Base-by-base conservation (phyloP, 768 basidiomycete genomes). In the Russula sp. region DNA sequence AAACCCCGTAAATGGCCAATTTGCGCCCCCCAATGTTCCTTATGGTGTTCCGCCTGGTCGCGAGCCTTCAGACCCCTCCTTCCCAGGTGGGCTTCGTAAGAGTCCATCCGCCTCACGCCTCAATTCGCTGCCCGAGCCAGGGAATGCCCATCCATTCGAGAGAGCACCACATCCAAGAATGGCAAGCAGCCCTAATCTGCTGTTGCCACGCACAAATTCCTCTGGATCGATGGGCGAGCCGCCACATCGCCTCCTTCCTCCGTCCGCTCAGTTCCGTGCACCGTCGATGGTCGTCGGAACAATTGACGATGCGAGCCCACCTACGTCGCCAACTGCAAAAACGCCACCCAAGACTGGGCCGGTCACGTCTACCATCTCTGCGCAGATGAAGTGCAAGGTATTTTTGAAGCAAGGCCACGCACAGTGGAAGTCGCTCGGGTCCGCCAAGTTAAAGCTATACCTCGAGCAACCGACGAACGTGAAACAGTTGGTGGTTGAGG, bases 381-480 rank as follows among this genome's bases (percentile, higher is more conserved):
- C 91, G 14, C 87, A 92, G 72, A 96, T 94, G 92, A 94, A 95
- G 74, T 98, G 96, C 83, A 99, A 98, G 75, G 88, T 98, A 26
- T 99, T 98, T 78, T 79, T 97, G 53, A 88, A 98, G 72, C 94
- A 96, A 71, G 86, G 92, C 40, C 95, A 98, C 72, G 88, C 90
- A n/a, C 93, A 96, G 73, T 99, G 97, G 97, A 99, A 97, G 77
- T 87, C 91, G 1, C 80, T 98, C 61, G 97, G 97, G 3, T 79
- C 89, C 11, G 94, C 92, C 16, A 86, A 86, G 70, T 80, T 98
- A 67, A 93, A 90, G 72, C 79, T 99, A 55, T 99, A 94, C 74
- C 83, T 81, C 52, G 87, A 96, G 72, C 79, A 82, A 61, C 92
- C 93, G 30, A 92, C 88, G 28, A 93, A 93, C 71, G 80, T 93